These are phyloP conservation scores for Pyrenochaeta sp. DNA, from an alignment of 2,329 filamentous ascomycete genomes.

Conservation along the genomic window DNA sequence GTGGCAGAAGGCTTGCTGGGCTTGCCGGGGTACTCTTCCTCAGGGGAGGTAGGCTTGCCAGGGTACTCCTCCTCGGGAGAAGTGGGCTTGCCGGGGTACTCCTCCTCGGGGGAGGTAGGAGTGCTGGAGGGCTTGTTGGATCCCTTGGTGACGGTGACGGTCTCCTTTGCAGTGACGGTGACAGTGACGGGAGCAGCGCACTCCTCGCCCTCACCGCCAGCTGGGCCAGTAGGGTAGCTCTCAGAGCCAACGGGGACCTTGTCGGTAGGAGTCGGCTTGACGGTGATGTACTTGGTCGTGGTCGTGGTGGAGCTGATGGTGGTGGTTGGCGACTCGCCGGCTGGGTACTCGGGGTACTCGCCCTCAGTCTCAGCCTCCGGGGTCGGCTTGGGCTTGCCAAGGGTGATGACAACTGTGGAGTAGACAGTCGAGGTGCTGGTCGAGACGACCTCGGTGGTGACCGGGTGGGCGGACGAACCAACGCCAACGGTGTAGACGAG, in stretches of 20 bases:
- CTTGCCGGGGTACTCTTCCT: conserved; percentile 11
- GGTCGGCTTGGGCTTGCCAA: conserved; percentile 20
- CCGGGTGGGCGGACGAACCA: conserved; percentile 55
- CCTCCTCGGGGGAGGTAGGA: conserved; percentile 14
- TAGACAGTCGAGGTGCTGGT: conserved; percentile 45
- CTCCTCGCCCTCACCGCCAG: conserved; percentile 24
- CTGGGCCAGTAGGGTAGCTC: conserved; percentile 21
- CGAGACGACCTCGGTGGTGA: conserved; percentile 49
- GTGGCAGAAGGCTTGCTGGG: conserved; percentile 19
- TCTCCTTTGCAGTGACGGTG: conserved; percentile 49
- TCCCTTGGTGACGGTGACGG: conserved; percentile 47
- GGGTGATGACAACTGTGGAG: conserved; percentile 43
- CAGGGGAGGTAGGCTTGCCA: conserved; percentile 17
- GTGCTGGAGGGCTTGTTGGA: conserved; percentile 16
- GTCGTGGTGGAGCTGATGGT: conserved; percentile 46
- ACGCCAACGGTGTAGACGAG: conserved; percentile 54
- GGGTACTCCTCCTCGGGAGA: conserved; percentile 12
- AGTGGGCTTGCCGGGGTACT: conserved; percentile 16
- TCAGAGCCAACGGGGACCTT: conserved; percentile 22
- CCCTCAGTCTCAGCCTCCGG: neutral
- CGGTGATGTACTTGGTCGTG: conserved; percentile 47
- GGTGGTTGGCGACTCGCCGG: conserved; percentile 22
- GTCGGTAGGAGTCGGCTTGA: conserved; percentile 37
- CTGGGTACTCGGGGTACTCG: conserved; percentile 8
- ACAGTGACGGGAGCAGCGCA: conserved; percentile 47